These are phyloP conservation scores for Handroanthus guayacan DNA, from an alignment of 257 asterid genomes.

Conservation along the genomic window DNA sequence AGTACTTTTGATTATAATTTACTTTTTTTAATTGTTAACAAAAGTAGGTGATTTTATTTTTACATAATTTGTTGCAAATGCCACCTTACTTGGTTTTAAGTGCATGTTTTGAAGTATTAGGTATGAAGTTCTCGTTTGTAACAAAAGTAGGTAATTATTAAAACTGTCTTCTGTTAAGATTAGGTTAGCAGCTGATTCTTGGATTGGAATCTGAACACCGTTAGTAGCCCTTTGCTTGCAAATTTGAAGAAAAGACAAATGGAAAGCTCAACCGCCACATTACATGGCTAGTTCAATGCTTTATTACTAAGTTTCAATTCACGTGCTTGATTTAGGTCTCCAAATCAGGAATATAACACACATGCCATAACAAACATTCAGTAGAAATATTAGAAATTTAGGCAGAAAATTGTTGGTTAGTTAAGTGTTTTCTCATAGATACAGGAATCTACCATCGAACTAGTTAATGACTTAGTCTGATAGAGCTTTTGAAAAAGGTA, in stretches of 20 bases:
- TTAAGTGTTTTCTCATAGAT: too few relatives aligned
- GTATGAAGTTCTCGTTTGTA: not conserved
- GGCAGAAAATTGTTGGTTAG: too few relatives aligned
- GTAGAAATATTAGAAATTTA: too few relatives aligned
- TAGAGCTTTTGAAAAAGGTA: too few relatives aligned
- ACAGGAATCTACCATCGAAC: too few relatives aligned
- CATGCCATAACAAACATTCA: not conserved
- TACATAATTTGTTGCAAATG: too few relatives aligned
- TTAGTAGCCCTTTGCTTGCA: constrained; percentile 28
- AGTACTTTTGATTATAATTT: too few relatives aligned
- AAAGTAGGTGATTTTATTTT: too few relatives aligned
- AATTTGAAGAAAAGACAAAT: constrained; percentile 13
- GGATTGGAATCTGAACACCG: constrained; percentile 8
- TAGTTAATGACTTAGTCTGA: too few relatives aligned
- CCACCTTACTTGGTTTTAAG: too few relatives aligned
- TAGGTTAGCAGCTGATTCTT: constrained; percentile 43
- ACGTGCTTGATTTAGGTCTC: constrained; percentile 27
- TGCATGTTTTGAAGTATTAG: not conserved
- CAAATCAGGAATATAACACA: constrained; percentile 29
- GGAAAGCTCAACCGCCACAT: constrained; percentile 48
- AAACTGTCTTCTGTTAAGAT: constrained; percentile 30
- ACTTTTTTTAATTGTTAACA: too few relatives aligned
- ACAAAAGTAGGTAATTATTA: constrained; percentile 2
- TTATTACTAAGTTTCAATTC: constrained; percentile 8
- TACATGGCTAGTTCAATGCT: constrained; percentile 11